Evolutionary conservation across 192 early-diverging fungal species (phyloP).

Genomic region (Backusella australiensis): DNA sequence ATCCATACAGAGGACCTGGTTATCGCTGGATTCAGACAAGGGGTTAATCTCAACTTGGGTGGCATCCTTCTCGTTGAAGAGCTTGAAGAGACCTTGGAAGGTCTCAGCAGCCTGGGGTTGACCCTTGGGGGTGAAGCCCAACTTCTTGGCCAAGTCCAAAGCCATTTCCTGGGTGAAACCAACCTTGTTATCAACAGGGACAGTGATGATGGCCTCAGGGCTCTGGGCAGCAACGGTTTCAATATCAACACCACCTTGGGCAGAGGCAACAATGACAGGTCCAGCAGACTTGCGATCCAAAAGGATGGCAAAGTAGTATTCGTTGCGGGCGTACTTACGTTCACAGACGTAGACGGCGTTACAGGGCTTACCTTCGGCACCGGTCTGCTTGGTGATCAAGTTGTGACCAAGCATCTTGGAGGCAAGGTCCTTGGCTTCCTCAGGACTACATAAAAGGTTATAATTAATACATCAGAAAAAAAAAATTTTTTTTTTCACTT

Average conservation of each 20-base stretch:
- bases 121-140: constrained; percentile 85
- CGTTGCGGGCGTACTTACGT: constrained; percentile 93
- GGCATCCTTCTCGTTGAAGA: constrained; percentile 96
- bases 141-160: constrained; percentile 72
- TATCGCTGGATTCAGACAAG: constrained; percentile 84
- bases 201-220: constrained; percentile 96
- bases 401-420: constrained; percentile 97
- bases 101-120: constrained; percentile 87
- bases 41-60: constrained; percentile 99
- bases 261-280: constrained; percentile 94
- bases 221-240: constrained; percentile 92
- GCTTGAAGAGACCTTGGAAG: constrained; percentile 90
- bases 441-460: constrained; percentile 55
- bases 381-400: constrained; percentile 99
- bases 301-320: constrained; percentile 99
- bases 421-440: constrained; percentile 84
- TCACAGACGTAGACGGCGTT: constrained; percentile 93
- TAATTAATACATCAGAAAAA: neutral
- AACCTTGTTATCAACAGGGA: constrained; percentile 85
- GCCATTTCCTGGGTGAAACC: constrained; percentile 80
- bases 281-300: constrained; percentile 95
- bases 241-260: constrained; percentile 98
- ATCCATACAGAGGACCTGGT: constrained; percentile 88
- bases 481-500: neutral
- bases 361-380: constrained; percentile 90